These are phyloP conservation scores for Tephrocybe sp. DNA, from an alignment of 768 basidiomycete genomes.

Conservation along the genomic window DNA sequence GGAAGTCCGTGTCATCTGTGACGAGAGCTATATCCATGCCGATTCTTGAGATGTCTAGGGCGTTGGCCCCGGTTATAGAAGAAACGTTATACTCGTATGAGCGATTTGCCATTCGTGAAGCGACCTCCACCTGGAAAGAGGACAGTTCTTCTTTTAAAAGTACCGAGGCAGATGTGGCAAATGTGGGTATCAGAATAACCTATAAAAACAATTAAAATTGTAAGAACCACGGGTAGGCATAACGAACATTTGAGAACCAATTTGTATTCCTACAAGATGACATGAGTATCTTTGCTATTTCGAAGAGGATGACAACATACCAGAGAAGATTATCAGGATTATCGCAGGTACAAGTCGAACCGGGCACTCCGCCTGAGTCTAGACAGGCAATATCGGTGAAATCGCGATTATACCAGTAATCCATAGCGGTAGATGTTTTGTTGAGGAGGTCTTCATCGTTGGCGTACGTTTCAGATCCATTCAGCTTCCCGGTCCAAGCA, in stretches of 20 bases:
- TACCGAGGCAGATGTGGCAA: conserved; percentile 49
- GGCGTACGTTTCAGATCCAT: conserved; percentile 35
- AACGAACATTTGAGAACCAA: conserved; percentile 48
- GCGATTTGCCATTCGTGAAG: conserved; percentile 41
- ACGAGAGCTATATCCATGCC: conserved; percentile 54
- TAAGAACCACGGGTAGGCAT: no score
- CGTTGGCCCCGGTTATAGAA: conserved; percentile 53
- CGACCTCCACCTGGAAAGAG: conserved; percentile 30
- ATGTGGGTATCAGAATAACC: conserved; percentile 52
- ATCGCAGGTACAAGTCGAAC: conserved; percentile 45
- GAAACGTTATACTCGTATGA: conserved; percentile 43
- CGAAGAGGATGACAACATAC: conserved; percentile 18
- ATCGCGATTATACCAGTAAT: conserved; percentile 54
- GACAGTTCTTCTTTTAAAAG: conserved; percentile 39
- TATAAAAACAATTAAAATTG: conserved; percentile 16
- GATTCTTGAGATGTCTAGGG: conserved; percentile 59
- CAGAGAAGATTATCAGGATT: conserved; percentile 36
- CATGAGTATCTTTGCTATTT: neutral
- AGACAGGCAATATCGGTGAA: conserved; percentile 47
- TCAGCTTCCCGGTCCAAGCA: conserved; percentile 50
- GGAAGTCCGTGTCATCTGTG: conserved; percentile 39
- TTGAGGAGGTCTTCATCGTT: conserved; percentile 31
- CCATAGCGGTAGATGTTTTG: conserved; percentile 40
- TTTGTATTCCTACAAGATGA: conserved; percentile 44
- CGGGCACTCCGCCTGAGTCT: conserved; percentile 38